Evolutionary conservation across 2,329 filamentous ascomycete genomes (phyloP).

Genomic region (Calycina herbarum): DNA sequence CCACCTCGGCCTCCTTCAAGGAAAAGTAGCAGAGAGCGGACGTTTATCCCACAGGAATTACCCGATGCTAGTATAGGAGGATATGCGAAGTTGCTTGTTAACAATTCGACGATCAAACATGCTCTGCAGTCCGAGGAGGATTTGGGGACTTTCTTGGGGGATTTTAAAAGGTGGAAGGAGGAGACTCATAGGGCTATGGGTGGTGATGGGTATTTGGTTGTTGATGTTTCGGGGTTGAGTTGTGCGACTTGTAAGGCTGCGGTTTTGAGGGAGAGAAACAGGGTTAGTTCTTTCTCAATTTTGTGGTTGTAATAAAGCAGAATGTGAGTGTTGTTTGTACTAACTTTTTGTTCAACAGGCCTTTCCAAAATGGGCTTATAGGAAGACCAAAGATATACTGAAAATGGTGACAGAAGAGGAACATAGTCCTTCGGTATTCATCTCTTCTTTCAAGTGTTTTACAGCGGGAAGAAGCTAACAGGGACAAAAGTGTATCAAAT

Average conservation of each 20-base stretch:
- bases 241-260: not conserved
- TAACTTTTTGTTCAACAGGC: not conserved
- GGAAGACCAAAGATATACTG: not conserved
- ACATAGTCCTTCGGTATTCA: not conserved
- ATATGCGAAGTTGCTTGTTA: not conserved
- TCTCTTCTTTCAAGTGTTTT: not conserved
- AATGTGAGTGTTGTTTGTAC: not conserved
- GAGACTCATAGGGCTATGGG: not conserved
- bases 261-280: not conserved
- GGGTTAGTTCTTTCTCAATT: not conserved
- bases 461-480: not conserved
- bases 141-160: not conserved
- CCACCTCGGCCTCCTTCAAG: not conserved
- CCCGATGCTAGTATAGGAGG: not conserved
- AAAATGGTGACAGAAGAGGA: not conserved
- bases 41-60: not conserved
- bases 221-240: not conserved
- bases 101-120: not conserved
- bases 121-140: not conserved
- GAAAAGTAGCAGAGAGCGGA: not conserved
- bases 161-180: conserved; percentile 1
- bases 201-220: not conserved
- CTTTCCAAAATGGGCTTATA: not conserved
- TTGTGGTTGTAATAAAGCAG: not conserved
- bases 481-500: not conserved